These are phyloP conservation scores for Trifolium fragiferum DNA, from an alignment of 306 rosid species.

Conservation along the genomic window DNA sequence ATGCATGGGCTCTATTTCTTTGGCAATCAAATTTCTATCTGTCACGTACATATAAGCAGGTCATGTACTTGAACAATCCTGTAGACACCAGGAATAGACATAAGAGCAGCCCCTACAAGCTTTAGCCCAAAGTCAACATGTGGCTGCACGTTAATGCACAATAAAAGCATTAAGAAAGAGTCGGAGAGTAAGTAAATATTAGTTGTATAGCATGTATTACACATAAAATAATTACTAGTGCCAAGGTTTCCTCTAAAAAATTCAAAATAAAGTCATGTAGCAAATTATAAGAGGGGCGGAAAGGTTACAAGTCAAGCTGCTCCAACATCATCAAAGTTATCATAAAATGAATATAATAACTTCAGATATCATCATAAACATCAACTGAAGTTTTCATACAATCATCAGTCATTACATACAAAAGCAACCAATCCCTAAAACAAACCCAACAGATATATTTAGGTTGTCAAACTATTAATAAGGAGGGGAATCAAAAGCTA, in stretches of 20 bases:
- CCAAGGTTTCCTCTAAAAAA: slow-evolving; percentile 15
- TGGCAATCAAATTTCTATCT: slow-evolving; percentile 30
- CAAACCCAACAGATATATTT: neutral
- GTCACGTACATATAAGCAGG: slow-evolving; percentile 18
- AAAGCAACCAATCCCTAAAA: neutral
- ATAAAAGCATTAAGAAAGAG: slow-evolving; percentile 3
- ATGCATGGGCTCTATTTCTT: slow-evolving; percentile 29
- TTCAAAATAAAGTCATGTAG: slow-evolving; percentile 13
- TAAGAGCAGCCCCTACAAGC: slow-evolving; percentile 82
- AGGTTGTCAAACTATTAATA: slow-evolving; percentile 4
- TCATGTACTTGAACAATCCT: slow-evolving; percentile 76
- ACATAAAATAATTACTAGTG: slow-evolving; percentile 1
- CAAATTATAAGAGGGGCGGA: slow-evolving; percentile 1
- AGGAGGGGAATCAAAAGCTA: slow-evolving; percentile 1
- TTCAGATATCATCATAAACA: slow-evolving; percentile 29
- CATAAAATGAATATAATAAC: slow-evolving; percentile 27
- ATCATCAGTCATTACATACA: neutral
- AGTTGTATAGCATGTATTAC: neutral
- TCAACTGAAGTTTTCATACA: slow-evolving; percentile 11
- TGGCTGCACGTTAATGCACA: slow-evolving; percentile 61
- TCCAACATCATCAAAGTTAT: slow-evolving; percentile 16
- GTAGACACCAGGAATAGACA: slow-evolving; percentile 92
- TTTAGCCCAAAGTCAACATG: slow-evolving; percentile 93
- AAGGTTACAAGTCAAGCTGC: neutral
- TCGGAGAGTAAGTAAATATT: slow-evolving; percentile 17